These are phyloP conservation scores for Russula sp. DNA, from an alignment of 768 basidiomycete genomes.

Conservation along the genomic window DNA sequence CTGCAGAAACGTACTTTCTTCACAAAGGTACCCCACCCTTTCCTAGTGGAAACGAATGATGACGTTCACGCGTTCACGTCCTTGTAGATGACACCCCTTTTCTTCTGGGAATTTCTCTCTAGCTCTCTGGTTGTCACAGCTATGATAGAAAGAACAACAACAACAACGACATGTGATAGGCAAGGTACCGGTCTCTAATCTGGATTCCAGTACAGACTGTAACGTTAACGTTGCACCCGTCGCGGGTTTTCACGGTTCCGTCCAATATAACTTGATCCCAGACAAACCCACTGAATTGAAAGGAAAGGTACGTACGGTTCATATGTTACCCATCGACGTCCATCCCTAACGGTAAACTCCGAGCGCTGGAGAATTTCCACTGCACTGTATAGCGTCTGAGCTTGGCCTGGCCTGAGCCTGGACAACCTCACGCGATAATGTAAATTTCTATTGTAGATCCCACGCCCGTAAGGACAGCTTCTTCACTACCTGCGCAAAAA, in stretches of 20 bases:
- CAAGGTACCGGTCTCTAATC: background rate
- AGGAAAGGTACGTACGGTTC: no score
- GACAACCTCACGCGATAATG: no score
- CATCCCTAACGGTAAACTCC: background rate
- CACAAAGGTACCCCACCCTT: background rate
- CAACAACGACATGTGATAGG: no score
- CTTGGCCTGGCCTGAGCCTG: no score
- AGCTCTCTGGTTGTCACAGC: background rate
- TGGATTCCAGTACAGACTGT: no score
- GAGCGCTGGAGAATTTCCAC: background rate
- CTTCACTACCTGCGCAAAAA: background rate
- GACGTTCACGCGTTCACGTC: background rate
- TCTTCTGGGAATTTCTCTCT: constrained; percentile 8
- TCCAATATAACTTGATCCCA: no score
- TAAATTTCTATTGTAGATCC: constrained; percentile 1
- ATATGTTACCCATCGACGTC: no score
- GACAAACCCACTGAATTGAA: no score
- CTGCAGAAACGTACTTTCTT: no score
- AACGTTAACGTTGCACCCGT: no score
- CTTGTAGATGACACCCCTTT: background rate
- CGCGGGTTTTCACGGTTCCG: no score
- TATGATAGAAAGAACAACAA: background rate
- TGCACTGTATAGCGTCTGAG: no score
- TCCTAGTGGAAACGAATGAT: background rate
- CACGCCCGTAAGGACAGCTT: background rate